Base-by-base conservation (phyloP, 257 asterid species). In the Cruciata laevipes region DNA sequence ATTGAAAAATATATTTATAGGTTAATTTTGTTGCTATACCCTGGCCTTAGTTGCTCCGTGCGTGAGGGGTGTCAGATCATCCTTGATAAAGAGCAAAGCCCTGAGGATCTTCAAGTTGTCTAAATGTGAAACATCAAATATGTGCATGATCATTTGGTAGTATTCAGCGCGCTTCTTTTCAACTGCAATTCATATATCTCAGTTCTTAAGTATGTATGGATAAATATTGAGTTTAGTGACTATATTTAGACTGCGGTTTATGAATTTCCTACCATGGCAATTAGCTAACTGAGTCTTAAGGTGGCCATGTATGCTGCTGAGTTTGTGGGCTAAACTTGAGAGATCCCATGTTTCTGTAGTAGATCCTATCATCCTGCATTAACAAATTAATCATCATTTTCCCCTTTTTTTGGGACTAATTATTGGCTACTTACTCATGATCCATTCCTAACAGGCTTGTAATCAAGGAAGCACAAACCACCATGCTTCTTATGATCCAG, bases 301-400 rank as follows among this genome's bases (percentile, higher is more conserved):
- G 69, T 83, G 84, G 24, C 81, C 91, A 5, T 63, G 78, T 6
- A 85, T 84, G 80, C 61, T 79, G 31, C 79, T 72, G 62, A 91
- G 69, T 79, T 79, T 87, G 81, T 81, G 87, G 0, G 77, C 79
- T 65, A 86, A 76, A 69, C 86, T 81, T 6, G 95, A 82, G 38
- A 87, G 80, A 78, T 91, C 96, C 96, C 91, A 85, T 61, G 94
- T 72, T 72, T 87, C 94, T 3, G 87, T 74, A 33, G 87, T 68
- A 16, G 86, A 77, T 11, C 81, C 74, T 27, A 61, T 44, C 9
- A 33, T 25, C 83, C 98, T 91, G 81, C 82, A 80, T 7, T 40
- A 40, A 40, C 11, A 5, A 2, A 7, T 37, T 51, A 1, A 3
- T 27, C n/a, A 1, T 60, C 21, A 13, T 1, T n/a, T n/a, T n/a